Evolutionary conservation across 768 basidiomycete genomes (phyloP).

Genomic region (Leccinum sublutescens): DNA sequence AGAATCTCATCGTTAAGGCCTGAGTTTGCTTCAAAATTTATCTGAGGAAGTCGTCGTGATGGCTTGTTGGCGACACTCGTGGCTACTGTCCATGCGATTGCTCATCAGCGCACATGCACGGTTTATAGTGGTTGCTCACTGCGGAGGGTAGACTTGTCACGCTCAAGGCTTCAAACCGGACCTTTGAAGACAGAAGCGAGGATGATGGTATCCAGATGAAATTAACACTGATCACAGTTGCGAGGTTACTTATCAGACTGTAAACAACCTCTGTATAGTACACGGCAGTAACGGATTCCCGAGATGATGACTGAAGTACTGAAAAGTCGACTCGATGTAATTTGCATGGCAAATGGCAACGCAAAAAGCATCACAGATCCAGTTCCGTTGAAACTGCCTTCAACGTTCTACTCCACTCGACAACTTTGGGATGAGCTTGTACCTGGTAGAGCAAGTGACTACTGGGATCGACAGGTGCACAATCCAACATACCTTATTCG

Average conservation of each 20-base stretch:
- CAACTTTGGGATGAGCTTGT: slow-evolving; percentile 68
- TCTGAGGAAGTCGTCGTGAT: no score
- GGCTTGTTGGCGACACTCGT: no score
- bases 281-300: background rate
- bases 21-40: no score
- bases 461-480: background rate
- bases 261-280: background rate
- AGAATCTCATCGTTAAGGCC: no score
- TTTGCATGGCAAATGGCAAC: background rate
- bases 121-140: no score
- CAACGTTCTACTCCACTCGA: slow-evolving; percentile 69
- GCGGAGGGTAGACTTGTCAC: background rate
- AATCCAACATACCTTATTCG: slow-evolving; percentile 53
- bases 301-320: background rate
- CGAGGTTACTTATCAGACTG: background rate
- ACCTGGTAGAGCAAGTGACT: slow-evolving; percentile 44
- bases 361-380: slow-evolving; percentile 8
- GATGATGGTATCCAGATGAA: background rate
- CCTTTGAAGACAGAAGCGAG: background rate
- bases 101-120: no score
- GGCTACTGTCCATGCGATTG: no score
- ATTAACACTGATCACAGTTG: background rate
- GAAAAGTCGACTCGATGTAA: background rate
- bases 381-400: slow-evolving; percentile 40
- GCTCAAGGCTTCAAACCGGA: background rate